phyloP scores from a whole-genome alignment of 371 early-diverging fungal species.

The Lichtheimia hyalospora region DNA sequence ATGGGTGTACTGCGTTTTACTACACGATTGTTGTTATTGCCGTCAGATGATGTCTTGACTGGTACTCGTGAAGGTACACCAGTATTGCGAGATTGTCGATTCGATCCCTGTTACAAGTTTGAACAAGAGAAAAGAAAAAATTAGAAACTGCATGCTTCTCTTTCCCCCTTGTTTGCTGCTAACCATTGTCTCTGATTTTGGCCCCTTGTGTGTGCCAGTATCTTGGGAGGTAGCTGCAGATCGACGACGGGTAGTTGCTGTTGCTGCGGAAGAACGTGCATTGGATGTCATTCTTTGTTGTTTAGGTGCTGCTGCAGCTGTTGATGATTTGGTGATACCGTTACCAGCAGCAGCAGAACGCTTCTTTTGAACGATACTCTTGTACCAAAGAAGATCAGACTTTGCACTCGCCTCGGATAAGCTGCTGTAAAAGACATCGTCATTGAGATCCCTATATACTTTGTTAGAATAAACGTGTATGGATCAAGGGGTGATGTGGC shows the following conservation, averaged over 20 bases:
- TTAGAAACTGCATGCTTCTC: too few relatives aligned
- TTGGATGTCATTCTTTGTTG: conserved; percentile 4
- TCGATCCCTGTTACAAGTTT: too few relatives aligned
- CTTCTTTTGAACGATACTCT: conserved; percentile 3
- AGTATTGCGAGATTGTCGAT: too few relatives aligned
- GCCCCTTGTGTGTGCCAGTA: neutral
- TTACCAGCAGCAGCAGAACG: neutral
- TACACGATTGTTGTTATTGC: too few relatives aligned
- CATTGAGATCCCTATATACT: neutral
- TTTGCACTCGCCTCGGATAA: conserved; percentile 12
- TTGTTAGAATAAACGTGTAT: too few relatives aligned
- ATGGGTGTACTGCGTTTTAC: too few relatives aligned
- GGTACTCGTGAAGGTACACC: too few relatives aligned
- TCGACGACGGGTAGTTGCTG: neutral
- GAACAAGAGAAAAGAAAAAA: too few relatives aligned
- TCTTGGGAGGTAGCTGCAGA: conserved; percentile 3
- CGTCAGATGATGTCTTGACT: too few relatives aligned
- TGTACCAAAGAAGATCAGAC: conserved; percentile 8
- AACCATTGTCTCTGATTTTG: neutral
- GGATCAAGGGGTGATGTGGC: too few relatives aligned
- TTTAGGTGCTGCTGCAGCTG: conserved; percentile 1
- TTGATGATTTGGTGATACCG: neutral
- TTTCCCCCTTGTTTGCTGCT: neutral
- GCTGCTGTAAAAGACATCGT: conserved; percentile 13
- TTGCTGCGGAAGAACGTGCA: neutral